Conservation (phyloP, 176 grass and related monocot genomes). For the Bolboschoenus planiculmis region DNA sequence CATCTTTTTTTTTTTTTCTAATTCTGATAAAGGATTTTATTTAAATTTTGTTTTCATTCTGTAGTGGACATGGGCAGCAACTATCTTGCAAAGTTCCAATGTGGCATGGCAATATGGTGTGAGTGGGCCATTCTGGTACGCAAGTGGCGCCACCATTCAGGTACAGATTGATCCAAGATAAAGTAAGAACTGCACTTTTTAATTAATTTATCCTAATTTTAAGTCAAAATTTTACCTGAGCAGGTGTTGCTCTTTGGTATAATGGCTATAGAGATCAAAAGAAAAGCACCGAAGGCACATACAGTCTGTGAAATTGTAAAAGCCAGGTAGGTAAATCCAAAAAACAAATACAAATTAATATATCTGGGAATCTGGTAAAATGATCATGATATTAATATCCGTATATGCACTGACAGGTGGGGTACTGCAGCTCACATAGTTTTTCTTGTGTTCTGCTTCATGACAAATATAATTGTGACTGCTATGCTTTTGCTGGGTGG, state of each 20-base stretch:
- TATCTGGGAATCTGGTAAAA: neutral
- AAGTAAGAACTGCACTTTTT: neutral
- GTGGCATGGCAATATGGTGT: constrained; percentile 74
- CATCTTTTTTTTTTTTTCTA: neutral
- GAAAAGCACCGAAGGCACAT: constrained; percentile 65
- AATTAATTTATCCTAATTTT: neutral
- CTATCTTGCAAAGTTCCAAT: constrained; percentile 76
- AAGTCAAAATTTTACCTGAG: neutral
- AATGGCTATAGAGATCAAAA: constrained; percentile 82
- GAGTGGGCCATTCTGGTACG: constrained; percentile 76
- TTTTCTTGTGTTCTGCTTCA: constrained; percentile 66
- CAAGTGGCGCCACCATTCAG: constrained; percentile 66
- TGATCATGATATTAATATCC: neutral
- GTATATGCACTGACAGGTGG: constrained; percentile 29
- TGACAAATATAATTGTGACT: constrained; percentile 66
- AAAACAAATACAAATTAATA: neutral
- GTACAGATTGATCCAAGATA: constrained; percentile 7
- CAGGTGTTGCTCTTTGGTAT: constrained; percentile 66
- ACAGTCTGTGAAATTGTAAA: constrained; percentile 71
- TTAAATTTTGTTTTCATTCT: neutral
- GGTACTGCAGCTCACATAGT: constrained; percentile 43
- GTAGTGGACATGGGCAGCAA: constrained; percentile 79
- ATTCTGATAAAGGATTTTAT: neutral
- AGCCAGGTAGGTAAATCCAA: constrained; percentile 34
- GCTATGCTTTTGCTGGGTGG: constrained; percentile 73